A percentile compares a stretch with the other conserved stretches of the same genome.
Conservation (phyloP, 108 stramenopile genomes). For the Skeletonema marinoi region DNA sequence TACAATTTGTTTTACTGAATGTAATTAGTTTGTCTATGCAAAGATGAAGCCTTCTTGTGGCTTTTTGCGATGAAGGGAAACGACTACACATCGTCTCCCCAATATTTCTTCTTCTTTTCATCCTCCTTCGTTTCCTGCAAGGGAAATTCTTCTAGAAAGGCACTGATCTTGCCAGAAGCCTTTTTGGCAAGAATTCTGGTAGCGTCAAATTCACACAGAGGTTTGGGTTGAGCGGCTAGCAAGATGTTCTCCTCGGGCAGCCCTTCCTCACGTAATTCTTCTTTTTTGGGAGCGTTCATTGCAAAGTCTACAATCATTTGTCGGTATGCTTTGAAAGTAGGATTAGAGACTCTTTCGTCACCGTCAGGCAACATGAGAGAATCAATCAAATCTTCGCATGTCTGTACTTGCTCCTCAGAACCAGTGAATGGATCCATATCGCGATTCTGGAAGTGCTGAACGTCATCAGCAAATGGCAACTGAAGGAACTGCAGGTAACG, state of each 20-base stretch:
- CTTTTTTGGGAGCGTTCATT: slow-evolving; percentile 33
- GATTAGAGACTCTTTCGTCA: slow-evolving; percentile 53
- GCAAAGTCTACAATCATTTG: slow-evolving; percentile 42
- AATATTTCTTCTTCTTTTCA: slow-evolving; percentile 42
- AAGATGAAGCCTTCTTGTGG: neutral
- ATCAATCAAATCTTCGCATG: slow-evolving; percentile 78
- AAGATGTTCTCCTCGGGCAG: slow-evolving; percentile 26
- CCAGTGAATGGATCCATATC: slow-evolving; percentile 7
- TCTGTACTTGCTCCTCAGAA: slow-evolving; percentile 22
- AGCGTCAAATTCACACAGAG: slow-evolving; percentile 37
- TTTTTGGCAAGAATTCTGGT: slow-evolving; percentile 20
- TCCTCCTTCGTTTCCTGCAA: slow-evolving; percentile 27
- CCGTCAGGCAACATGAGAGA: slow-evolving; percentile 70
- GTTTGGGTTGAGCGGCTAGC: slow-evolving; percentile 22
- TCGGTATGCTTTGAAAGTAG: slow-evolving; percentile 37
- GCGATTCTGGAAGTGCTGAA: slow-evolving; percentile 31
- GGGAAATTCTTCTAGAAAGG: slow-evolving; percentile 35
- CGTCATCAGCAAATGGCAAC: slow-evolving; percentile 80
- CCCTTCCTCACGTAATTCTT: slow-evolving; percentile 16
- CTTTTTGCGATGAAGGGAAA: neutral
- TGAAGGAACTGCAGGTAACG: slow-evolving; percentile 65
- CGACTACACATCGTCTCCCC: slow-evolving; percentile 38
- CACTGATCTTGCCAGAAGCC: slow-evolving; percentile 23
- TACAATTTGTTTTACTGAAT: slow-evolving; percentile 1
- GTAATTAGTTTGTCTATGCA: neutral